These are phyloP conservation scores for Hypoxylon intermedium DNA, from an alignment of 495 filamentous ascomycete genomes.

Conservation along the genomic window DNA sequence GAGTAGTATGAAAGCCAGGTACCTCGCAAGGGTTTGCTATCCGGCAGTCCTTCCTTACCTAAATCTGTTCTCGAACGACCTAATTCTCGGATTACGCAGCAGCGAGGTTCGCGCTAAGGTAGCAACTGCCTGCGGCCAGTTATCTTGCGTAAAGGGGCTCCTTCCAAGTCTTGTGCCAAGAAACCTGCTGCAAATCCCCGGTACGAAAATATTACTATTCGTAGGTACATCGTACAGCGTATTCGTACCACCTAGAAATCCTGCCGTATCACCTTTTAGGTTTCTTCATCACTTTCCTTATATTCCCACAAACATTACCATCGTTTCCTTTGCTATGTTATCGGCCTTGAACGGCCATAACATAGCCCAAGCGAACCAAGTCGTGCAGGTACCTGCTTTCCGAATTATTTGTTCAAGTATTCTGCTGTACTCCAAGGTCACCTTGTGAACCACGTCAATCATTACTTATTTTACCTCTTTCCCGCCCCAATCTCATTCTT, in stretches of 20 bases:
- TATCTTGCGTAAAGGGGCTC: slow-evolving; percentile 3
- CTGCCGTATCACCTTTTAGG: slow-evolving; percentile 23
- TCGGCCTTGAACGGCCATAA: slow-evolving; percentile 7
- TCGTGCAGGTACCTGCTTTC: not conserved
- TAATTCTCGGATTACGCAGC: not conserved
- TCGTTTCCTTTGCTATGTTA: slow-evolving; percentile 9
- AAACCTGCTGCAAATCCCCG: slow-evolving; percentile 6
- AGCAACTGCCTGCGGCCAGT: slow-evolving; percentile 16
- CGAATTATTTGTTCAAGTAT: slow-evolving; percentile 6
- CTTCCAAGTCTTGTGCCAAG: slow-evolving; percentile 25
- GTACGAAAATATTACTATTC: slow-evolving; percentile 1
- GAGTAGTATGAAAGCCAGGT: too few species aligned
- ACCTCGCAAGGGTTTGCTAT: too few species aligned
- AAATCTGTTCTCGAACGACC: not conserved
- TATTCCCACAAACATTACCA: not conserved
- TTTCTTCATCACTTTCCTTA: slow-evolving; percentile 2
- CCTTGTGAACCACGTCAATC: not conserved
- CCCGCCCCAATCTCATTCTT: not conserved
- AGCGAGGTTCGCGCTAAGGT: slow-evolving; percentile 1
- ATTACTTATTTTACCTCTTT: not conserved
- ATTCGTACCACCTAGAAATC: slow-evolving; percentile 11
- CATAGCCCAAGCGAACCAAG: slow-evolving; percentile 8
- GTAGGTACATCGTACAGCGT: not conserved
- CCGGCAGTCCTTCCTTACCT: not conserved
- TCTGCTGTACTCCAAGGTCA: not conserved